These are phyloP conservation scores for Zygotorulaspora florentina DNA, from an alignment of 805 yeast genomes.

Conservation along the genomic window DNA sequence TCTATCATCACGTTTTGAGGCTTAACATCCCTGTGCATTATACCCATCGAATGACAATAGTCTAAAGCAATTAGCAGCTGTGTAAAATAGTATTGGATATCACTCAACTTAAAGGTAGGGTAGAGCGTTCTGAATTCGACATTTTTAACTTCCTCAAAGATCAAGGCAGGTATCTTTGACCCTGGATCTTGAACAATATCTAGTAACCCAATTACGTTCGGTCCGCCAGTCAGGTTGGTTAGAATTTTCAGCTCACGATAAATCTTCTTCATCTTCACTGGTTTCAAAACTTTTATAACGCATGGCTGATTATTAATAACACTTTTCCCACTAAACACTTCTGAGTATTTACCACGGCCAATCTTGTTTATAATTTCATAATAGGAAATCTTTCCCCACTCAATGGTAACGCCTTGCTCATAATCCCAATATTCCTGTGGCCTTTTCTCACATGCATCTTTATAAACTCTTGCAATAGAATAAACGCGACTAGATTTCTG, in stretches of 20 bases:
- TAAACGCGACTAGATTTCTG: constrained; percentile 36
- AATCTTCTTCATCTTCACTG: constrained; percentile 89
- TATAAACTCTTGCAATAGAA: constrained; percentile 72
- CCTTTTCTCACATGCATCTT: constrained; percentile 70
- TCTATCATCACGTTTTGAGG: constrained; percentile 95
- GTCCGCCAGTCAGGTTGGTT: constrained; percentile 79
- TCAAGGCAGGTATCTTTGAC: constrained; percentile 80
- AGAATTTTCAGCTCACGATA: constrained; percentile 85
- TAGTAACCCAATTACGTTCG: constrained; percentile 67
- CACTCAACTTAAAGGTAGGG: constrained; percentile 70
- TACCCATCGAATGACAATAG: constrained; percentile 88
- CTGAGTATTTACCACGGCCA: constrained; percentile 92
- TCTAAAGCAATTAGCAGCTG: constrained; percentile 81
- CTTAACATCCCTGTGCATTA: constrained; percentile 91
- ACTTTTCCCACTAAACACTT: constrained; percentile 83
- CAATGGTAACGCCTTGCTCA: constrained; percentile 56
- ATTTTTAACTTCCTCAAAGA: constrained; percentile 81
- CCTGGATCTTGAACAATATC: constrained; percentile 87
- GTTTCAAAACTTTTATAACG: constrained; percentile 88
- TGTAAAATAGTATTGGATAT: constrained; percentile 77
- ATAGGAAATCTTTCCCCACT: constrained; percentile 81
- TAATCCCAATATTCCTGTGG: constrained; percentile 89
- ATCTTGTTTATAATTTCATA: constrained; percentile 81
- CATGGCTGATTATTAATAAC: constrained; percentile 56
- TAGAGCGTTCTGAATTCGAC: constrained; percentile 82